phyloP scores from a whole-genome alignment of 139 green algal species.

The Axilococcus clingmanii region DNA sequence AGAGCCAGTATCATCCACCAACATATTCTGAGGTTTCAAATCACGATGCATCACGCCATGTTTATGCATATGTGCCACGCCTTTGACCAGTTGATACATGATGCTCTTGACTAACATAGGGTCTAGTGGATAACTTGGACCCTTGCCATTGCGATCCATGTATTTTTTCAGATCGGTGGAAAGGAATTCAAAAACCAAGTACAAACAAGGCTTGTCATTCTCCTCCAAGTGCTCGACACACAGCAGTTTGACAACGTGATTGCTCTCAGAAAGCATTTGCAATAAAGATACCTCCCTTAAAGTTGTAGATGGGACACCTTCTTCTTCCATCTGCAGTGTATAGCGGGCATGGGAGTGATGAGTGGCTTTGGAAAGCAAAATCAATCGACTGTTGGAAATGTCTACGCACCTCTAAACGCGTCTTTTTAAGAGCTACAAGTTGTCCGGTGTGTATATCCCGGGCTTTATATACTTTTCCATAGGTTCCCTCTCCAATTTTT shows the following conservation, averaged over 20 bases:
- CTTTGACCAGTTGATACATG: slow-evolving; percentile 95
- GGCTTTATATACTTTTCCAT: slow-evolving; percentile 97
- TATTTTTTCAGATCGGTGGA: slow-evolving; percentile 97
- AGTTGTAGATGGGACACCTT: slow-evolving; percentile 93
- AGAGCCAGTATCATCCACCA: slow-evolving; percentile 63
- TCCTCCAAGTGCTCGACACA: slow-evolving; percentile 94
- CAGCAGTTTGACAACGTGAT: slow-evolving; percentile 89
- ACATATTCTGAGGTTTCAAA: slow-evolving; percentile 97
- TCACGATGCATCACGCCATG: slow-evolving; percentile 96
- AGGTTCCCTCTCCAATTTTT: slow-evolving; percentile 93
- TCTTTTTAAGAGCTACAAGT: slow-evolving; percentile 97
- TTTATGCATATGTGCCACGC: slow-evolving; percentile 89
- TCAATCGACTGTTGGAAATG: not conserved
- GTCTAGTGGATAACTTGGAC: slow-evolving; percentile 48
- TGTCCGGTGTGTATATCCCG: slow-evolving; percentile 63
- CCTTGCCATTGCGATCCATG: slow-evolving; percentile 90
- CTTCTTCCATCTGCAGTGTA: slow-evolving; percentile 87
- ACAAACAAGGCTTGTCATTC: slow-evolving; percentile 89
- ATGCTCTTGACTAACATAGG: slow-evolving; percentile 74
- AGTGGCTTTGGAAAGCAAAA: not conserved
- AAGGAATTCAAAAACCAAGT: slow-evolving; percentile 98
- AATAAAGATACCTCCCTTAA: slow-evolving; percentile 94
- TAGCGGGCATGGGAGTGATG: not conserved
- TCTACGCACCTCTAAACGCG: slow-evolving; percentile 68
- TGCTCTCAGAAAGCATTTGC: slow-evolving; percentile 73